phyloP scores from a whole-genome alignment of 78 protist species.

The Anaeramoeba ignava region DNA sequence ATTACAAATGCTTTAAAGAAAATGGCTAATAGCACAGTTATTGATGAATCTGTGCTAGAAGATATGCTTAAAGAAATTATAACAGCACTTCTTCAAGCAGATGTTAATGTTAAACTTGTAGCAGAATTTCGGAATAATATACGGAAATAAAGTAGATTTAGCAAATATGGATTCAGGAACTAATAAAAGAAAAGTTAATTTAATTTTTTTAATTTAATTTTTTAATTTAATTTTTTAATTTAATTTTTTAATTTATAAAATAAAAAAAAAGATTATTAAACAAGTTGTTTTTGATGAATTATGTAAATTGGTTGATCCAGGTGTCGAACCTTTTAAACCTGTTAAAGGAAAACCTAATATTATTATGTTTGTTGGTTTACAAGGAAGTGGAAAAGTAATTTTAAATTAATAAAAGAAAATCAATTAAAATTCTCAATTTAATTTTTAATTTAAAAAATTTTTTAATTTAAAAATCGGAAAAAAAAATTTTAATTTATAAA shows the following conservation, averaged over 20 bases:
- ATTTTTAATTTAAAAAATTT: too few species aligned
- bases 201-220: background rate
- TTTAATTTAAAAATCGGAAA: too few species aligned
- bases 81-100: slow-evolving; percentile 65
- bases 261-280: background rate
- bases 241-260: background rate
- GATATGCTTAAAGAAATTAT: slow-evolving; percentile 59
- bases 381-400: background rate
- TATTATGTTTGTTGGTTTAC: slow-evolving; percentile 3
- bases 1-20: slow-evolving; percentile 57
- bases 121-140: slow-evolving; percentile 50
- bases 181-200: slow-evolving; percentile 46
- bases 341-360: background rate
- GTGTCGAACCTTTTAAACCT: slow-evolving; percentile 11
- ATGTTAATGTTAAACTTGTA: slow-evolving; percentile 65
- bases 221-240: background rate
- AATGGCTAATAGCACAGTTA: slow-evolving; percentile 36
- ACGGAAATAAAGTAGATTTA: slow-evolving; percentile 30
- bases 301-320: slow-evolving; percentile 74
- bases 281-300: slow-evolving; percentile 69
- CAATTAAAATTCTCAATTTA: too few species aligned
- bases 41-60: slow-evolving; percentile 59
- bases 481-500: too few species aligned
- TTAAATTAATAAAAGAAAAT: too few species aligned
- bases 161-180: slow-evolving; percentile 65